Evolutionary conservation across 805 yeast genomes (phyloP).

Genomic region (Schwanniomyces occidentalis): DNA sequence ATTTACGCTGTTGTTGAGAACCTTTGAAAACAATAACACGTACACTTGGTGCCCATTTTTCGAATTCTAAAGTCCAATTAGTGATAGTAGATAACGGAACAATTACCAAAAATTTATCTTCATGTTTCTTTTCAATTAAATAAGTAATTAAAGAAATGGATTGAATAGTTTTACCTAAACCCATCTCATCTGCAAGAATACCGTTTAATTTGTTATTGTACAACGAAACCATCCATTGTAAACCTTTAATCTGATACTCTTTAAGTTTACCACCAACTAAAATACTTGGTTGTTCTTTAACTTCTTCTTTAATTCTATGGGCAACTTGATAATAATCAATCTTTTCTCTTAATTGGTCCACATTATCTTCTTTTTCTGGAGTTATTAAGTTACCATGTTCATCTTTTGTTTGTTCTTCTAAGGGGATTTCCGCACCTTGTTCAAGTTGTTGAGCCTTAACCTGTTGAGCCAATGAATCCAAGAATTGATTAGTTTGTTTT

Average conservation of each 20-base stretch:
- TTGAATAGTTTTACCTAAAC: constrained; percentile 69
- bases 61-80: constrained; percentile 84
- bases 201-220: constrained; percentile 63
- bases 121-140: constrained; percentile 64
- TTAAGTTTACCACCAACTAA: constrained; percentile 77
- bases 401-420: constrained; percentile 24
- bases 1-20: constrained; percentile 68
- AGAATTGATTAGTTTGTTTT: constrained; percentile 75
- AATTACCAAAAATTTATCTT: constrained; percentile 73
- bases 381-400: constrained; percentile 22
- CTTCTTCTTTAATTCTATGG: constrained; percentile 67
- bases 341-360: constrained; percentile 61
- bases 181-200: constrained; percentile 69
- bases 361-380: constrained; percentile 32
- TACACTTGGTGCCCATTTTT: constrained; percentile 84
- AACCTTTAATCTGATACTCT: constrained; percentile 70
- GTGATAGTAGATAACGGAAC: constrained; percentile 84
- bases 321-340: constrained; percentile 83
- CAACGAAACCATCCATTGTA: constrained; percentile 67
- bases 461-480: constrained; percentile 76
- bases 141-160: constrained; percentile 76
- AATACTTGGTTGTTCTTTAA: constrained; percentile 64
- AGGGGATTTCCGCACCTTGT: constrained; percentile 20
- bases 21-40: constrained; percentile 77
- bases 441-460: constrained; percentile 75